Evolutionary conservation across 169 alveolate genomes (phyloP).

Genomic region (Sarcocystis neurona): DNA sequence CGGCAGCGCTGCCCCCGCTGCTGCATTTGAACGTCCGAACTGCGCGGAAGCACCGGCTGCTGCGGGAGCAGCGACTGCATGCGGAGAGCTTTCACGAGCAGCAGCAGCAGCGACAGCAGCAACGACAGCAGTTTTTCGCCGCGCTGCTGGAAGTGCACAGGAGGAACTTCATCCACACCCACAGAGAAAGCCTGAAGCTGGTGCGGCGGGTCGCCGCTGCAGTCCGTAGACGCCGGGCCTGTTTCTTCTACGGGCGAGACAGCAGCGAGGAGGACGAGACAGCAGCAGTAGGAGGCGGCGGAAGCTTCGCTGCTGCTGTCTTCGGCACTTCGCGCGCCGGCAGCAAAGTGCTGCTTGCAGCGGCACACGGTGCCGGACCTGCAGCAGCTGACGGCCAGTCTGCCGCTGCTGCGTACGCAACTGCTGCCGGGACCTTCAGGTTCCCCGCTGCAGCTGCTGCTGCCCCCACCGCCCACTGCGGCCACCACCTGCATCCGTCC

Average conservation of each 20-base stretch:
- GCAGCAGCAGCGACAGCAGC: constrained; percentile 55
- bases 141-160: constrained; percentile 50
- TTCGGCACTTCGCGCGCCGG: too few species aligned
- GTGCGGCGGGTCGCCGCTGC: constrained; percentile 53
- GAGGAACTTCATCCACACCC: constrained; percentile 23
- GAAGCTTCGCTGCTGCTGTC: too few species aligned
- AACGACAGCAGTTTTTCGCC: constrained; percentile 44
- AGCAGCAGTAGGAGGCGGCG: too few species aligned
- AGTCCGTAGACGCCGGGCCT: constrained; percentile 38
- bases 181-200: constrained; percentile 47
- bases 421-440: too few species aligned
- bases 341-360: too few species aligned
- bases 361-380: too few species aligned
- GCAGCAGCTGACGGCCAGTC: too few species aligned
- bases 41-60: constrained; percentile 57
- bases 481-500: constrained; percentile 61
- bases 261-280: too few species aligned
- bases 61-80: constrained; percentile 57
- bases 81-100: constrained; percentile 48
- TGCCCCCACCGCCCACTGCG: constrained; percentile 36
- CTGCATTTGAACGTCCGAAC: constrained; percentile 50
- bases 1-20: constrained; percentile 62
- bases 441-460: constrained; percentile 31
- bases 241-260: not conserved
- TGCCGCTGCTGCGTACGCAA: too few species aligned